Base-by-base conservation (phyloP, 2,329 filamentous ascomycete species). In the Nigrospora oryzae region DNA sequence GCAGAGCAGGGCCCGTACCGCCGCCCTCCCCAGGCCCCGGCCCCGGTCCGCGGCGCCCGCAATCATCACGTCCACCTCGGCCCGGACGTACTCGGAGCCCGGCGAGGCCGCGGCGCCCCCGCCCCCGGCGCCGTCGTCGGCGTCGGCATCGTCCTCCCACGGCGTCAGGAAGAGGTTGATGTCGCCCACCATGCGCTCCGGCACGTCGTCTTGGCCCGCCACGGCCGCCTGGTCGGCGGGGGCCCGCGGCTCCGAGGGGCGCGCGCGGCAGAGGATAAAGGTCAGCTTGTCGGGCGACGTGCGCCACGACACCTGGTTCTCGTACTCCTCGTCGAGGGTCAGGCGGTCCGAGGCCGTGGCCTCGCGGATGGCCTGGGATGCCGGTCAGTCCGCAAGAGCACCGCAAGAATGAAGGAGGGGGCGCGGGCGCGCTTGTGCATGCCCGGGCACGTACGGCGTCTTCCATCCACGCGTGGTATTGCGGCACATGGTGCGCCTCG, bases 401-500 rank as follows among this genome's bases (percentile, higher is more conserved):
- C 14, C 19, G 8, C 14, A 12, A 16, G 17, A 4, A 10, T 12
- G n/a, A 33, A n/a, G 2, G 15, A 17, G 16, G 15, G 11, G 16
- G 5, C 19, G 11, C 5, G 36, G 36, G 11, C 35, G 13, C 11
- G 42, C 23, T 49, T 13, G 38, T 45, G 16, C 40, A 31, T 16
- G 11, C 23, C 14, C 31, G 13, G 28, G 30, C 28, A 48, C 63
- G 54, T 60, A 77, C 84, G 42, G 83, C 75, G 56, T 93, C 83
- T 69, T 90, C 77, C 90, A 97, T 96, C 91, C 91, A 97, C 57
- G 74, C 69, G 61, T 95, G 88, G 61, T 96, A 96, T 34, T 75
- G 81, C 14, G 74, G 74, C 19, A 97, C 91, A 69, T 96, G 91
- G 58, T 82, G 84, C 34, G 73, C 66, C 50, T 84, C 83, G 64